Percentiles rank a stretch among this genome's conserved stretches.
Evolutionary conservation across 352 stramenopile species (phyloP).

Genomic region (Globisporangium rhizosaccharum): DNA sequence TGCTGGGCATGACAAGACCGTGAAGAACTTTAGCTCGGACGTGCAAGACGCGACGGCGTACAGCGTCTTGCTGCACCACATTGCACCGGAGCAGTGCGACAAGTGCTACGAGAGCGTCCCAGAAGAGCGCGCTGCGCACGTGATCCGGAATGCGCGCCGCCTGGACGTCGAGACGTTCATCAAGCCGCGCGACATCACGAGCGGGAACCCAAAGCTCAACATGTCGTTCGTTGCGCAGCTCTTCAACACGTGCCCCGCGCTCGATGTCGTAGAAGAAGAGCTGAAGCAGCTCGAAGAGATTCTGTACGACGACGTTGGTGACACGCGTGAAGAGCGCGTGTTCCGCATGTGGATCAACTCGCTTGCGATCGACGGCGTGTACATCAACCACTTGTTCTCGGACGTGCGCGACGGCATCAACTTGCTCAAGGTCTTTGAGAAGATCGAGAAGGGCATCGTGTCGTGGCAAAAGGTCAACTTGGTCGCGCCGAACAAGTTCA

Average conservation of each 20-base stretch:
- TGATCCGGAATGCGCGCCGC: slow-evolving; percentile 80
- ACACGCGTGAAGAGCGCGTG: slow-evolving; percentile 84
- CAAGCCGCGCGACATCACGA: slow-evolving; percentile 89
- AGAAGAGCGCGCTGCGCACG: slow-evolving; percentile 66
- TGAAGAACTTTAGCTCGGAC: slow-evolving; percentile 78
- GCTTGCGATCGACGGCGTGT: slow-evolving; percentile 82
- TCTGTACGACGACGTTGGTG: slow-evolving; percentile 80
- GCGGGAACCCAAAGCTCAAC: slow-evolving; percentile 90
- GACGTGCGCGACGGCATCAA: slow-evolving; percentile 87
- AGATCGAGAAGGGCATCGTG: slow-evolving; percentile 86
- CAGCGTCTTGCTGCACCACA: slow-evolving; percentile 84
- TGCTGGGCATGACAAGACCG: slow-evolving; percentile 58
- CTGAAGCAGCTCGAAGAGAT: slow-evolving; percentile 85
- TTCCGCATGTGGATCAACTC: slow-evolving; percentile 94
- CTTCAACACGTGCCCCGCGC: slow-evolving; percentile 88
- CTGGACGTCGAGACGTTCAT: slow-evolving; percentile 90
- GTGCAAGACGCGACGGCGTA: slow-evolving; percentile 85
- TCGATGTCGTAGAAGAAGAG: slow-evolving; percentile 80
- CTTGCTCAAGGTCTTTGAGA: slow-evolving; percentile 88
- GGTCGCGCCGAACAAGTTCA: slow-evolving; percentile 87
- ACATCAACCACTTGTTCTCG: slow-evolving; percentile 89
- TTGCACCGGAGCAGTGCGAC: slow-evolving; percentile 72
- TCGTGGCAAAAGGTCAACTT: slow-evolving; percentile 88
- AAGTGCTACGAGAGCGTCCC: slow-evolving; percentile 42
- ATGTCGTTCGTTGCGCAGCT: slow-evolving; percentile 89